phyloP scores from a whole-genome alignment of 1,139 yeast genomes.

The Kluyveromyces sp. region DNA sequence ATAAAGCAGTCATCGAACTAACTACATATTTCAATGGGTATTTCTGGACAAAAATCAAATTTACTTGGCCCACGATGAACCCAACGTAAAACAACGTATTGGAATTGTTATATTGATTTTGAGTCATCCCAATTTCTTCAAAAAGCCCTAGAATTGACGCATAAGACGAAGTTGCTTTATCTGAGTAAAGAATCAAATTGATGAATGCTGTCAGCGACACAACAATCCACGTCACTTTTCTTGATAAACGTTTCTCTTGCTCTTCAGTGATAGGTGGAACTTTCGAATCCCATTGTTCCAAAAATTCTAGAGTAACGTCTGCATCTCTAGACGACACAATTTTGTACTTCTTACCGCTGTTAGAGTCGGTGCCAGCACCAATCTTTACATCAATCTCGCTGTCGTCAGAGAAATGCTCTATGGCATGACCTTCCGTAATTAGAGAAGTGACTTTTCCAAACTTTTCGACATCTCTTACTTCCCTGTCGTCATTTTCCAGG shows the following conservation, averaged over 20 bases:
- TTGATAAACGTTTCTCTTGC: conserved; percentile 30
- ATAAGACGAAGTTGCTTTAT: conserved; percentile 38
- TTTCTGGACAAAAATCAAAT: conserved; percentile 30
- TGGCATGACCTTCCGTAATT: conserved; percentile 1
- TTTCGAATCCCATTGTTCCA: conserved; percentile 29
- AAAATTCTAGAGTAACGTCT: conserved; percentile 35
- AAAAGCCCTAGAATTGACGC: conserved; percentile 36
- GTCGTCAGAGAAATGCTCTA: not conserved
- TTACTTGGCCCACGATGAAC: conserved; percentile 34
- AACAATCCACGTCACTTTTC: conserved; percentile 32
- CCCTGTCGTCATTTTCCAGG: not conserved
- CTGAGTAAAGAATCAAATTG: conserved; percentile 36
- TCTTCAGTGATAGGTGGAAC: conserved; percentile 33
- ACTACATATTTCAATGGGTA: conserved; percentile 32
- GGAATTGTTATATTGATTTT: conserved; percentile 32
- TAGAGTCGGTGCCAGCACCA: not conserved
- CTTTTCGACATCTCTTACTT: not conserved
- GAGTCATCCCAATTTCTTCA: conserved; percentile 33
- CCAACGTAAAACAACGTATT: conserved; percentile 37
- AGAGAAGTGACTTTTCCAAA: not conserved
- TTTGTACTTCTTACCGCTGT: not conserved
- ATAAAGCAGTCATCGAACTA: conserved; percentile 27
- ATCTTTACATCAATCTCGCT: not conserved
- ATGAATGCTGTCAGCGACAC: conserved; percentile 31
- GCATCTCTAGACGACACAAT: conserved; percentile 29